Evolutionary conservation across 805 yeast species (phyloP), one percentile per base, ranked within the genome.

Genomic region (Candida schatavii): DNA sequence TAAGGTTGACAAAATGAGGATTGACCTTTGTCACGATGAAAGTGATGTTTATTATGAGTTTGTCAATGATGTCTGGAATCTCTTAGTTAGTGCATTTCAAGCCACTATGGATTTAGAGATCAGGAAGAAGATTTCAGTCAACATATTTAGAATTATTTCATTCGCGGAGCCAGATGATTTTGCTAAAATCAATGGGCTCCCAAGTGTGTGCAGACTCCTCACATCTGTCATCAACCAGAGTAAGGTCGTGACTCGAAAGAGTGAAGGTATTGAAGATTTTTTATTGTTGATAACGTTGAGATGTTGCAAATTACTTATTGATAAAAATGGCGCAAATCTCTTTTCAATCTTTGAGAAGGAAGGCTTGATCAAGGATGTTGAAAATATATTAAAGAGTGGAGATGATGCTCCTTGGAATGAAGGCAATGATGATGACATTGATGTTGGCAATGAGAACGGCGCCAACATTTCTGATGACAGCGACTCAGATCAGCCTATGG

Each of bases 101-200:
- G 81, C 91, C 2, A 75, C 91, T 0, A 83, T 85, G 55, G 88
- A 85, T 44, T 78, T 72, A 47, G 77, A 76, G 13, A 69, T 85
- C 5, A 74, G 93, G 49, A 71, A 80, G 41, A 68, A 75, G 39
- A 77, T 76, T 1, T 60, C 85, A 18, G 60, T 81, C 10, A 72
- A 79, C 14, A 51, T 86, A 14, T 57, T 77, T 11, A 72, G 87
- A 46, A 69, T 82, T 13, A 58, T 78, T 1, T 59, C 72, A 0
- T 69, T 78, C 31, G 57, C 61, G 1, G 51, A 57, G 3, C 49
- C 54, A 0, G 59, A 59, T 3, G 62, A 72, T 20, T 19, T 33
- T 19, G 25, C n/a, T 11, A 33, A 21, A 15, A 33, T 33, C 23
- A 18, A 20, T 17, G 25, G 20, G 10, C 23, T 20, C 7, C 22